A percentile compares a stretch with the other conserved stretches of the same genome.
phyloP scores from a whole-genome alignment of 495 filamentous ascomycete genomes.

The Neurospora sp. region DNA sequence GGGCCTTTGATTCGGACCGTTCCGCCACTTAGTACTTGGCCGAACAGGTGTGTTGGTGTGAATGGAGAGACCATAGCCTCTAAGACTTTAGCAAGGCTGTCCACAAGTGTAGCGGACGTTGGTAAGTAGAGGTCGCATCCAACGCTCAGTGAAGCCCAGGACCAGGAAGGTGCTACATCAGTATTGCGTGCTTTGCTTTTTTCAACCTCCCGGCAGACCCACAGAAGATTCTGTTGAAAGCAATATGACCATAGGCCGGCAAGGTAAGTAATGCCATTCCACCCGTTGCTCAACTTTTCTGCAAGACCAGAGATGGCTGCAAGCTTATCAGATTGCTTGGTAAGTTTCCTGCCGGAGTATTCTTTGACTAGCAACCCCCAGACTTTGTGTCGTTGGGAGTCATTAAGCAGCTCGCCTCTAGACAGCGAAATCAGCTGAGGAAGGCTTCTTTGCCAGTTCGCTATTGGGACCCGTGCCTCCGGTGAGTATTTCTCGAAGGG shows the following conservation, averaged over 20 bases:
- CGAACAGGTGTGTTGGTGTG: neutral
- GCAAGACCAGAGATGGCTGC: slow-evolving; percentile 8
- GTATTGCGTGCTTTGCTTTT: neutral
- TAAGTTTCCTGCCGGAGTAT: slow-evolving; percentile 8
- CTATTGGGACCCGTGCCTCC: too few relatives aligned
- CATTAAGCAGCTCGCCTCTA: neutral
- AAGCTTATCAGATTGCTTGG: slow-evolving; percentile 4
- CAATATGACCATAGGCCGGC: slow-evolving; percentile 12
- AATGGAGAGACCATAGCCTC: neutral
- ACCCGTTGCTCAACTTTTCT: neutral
- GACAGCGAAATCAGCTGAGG: too few relatives aligned
- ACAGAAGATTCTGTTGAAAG: neutral
- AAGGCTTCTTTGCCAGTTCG: too few relatives aligned
- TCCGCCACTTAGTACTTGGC: neutral
- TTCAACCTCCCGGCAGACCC: neutral
- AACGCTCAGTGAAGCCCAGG: neutral
- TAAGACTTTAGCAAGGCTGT: neutral
- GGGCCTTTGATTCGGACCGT: neutral
- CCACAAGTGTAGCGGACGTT: too few relatives aligned
- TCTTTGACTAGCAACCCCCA: too few relatives aligned
- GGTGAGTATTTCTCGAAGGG: too few relatives aligned
- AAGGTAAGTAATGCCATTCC: slow-evolving; percentile 7
- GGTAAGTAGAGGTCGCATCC: too few relatives aligned
- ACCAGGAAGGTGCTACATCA: neutral
- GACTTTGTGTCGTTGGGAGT: neutral